Evolutionary conservation across 495 filamentous ascomycete species (phyloP).

Genomic region (Talaromyces ruber): DNA sequence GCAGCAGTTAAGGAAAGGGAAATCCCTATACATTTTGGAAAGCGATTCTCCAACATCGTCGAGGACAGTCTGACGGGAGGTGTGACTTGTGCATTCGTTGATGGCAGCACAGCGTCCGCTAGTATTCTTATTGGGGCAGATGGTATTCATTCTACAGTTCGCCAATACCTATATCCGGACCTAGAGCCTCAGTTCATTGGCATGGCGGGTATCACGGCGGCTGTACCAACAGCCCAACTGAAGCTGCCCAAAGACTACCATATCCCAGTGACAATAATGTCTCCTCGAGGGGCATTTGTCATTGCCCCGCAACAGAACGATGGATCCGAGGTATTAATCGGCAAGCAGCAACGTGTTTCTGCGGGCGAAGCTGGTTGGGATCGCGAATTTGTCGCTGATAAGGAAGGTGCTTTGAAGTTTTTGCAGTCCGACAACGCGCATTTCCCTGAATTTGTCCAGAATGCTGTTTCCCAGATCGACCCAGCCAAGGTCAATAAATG

Average conservation of each 20-base stretch:
- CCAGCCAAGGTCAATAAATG: conserved; percentile 24
- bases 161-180: conserved; percentile 23
- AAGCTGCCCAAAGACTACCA: conserved; percentile 17
- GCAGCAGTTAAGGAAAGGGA: background rate
- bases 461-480: conserved; percentile 20
- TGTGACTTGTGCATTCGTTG: conserved; percentile 32
- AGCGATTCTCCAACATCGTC: conserved; percentile 29
- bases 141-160: conserved; percentile 41
- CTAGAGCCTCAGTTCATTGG: conserved; percentile 21
- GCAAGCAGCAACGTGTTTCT: conserved; percentile 23
- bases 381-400: conserved; percentile 17
- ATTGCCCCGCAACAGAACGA: conserved; percentile 36
- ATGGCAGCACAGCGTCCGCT: conserved; percentile 23
- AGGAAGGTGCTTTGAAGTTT: conserved; percentile 24
- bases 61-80: conserved; percentile 18
- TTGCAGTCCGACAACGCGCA: conserved; percentile 17
- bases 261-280: conserved; percentile 34
- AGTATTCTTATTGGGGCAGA: conserved; percentile 37
- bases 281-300: conserved; percentile 32
- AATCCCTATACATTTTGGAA: conserved; percentile 31
- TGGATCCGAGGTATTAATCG: conserved; percentile 36
- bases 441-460: conserved; percentile 27
- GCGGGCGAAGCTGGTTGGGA: conserved; percentile 29
- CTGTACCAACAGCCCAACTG: conserved; percentile 17
- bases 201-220: conserved; percentile 19